A percentile compares a stretch with the other conserved stretches of the same genome.
phyloP scores from a whole-genome alignment of 2,329 filamentous ascomycete species.

The Gnomoniopsis smithogilvyi region DNA sequence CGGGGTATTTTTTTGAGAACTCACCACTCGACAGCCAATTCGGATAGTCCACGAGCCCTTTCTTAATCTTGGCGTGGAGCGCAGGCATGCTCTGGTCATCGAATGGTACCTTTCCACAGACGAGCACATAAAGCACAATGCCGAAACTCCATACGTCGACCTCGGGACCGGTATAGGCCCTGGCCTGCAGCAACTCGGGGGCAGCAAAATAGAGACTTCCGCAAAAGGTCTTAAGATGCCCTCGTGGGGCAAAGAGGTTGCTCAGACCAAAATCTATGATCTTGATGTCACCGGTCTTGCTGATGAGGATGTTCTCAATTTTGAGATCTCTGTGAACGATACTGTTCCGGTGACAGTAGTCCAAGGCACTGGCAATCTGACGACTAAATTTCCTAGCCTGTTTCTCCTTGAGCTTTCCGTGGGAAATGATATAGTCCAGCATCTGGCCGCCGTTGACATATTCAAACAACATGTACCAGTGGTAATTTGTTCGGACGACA shows the following conservation, averaged over 20 bases:
- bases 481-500: constrained; percentile 91
- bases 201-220: constrained; percentile 97
- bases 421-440: constrained; percentile 99
- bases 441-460: constrained; percentile 99
- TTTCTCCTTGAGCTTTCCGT: constrained; percentile 96
- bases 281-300: constrained; percentile 98
- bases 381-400: constrained; percentile 96
- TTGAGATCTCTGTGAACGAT: constrained; percentile 97
- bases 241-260: constrained; percentile 86
- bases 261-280: constrained; percentile 98
- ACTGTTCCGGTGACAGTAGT: constrained; percentile 97
- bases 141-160: constrained; percentile 99
- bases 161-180: constrained; percentile 92
- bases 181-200: constrained; percentile 88
- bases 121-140: constrained; percentile 93
- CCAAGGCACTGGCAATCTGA: constrained; percentile 92
- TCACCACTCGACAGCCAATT: constrained; percentile 86
- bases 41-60: constrained; percentile 92
- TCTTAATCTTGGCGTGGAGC: constrained; percentile 97
- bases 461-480: constrained; percentile 99
- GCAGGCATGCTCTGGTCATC: constrained; percentile 99
- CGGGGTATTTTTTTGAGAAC: constrained; percentile 28
- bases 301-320: constrained; percentile 99
- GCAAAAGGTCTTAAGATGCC: constrained; percentile 92
- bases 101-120: constrained; percentile 97